Evolutionary conservation across 345 rosid genomes (phyloP), one percentile per base, ranked within the genome.

Genomic region (Streptanthus diversifolius): DNA sequence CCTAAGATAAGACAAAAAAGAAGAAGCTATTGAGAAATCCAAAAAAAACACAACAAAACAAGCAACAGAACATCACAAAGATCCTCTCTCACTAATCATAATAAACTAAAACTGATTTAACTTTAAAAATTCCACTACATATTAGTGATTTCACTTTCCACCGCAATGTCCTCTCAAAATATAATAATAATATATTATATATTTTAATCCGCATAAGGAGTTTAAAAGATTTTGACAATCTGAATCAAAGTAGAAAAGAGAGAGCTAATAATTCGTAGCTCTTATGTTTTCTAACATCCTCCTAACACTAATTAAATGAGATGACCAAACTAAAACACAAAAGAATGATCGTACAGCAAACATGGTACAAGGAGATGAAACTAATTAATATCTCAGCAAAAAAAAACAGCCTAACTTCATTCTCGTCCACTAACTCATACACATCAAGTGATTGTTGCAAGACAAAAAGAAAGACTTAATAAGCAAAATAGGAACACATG

Each of bases 321-420:
- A 66, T 17, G 48, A 69, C 37, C 58, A 80, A 66, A 19, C 60
- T 75, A 78, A 59, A 60, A 64, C 76, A 65, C 63, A 64, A 57
- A 25, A 56, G 63, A 57, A 63, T 29, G 39, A 51, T 65, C 72
- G 66, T 49, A 44, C 32, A 39, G 7, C 10, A 15, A 57, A 70
- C 70, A 77, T 75, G 65, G 68, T 65, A 57, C 44, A 74, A 65
- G 54, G 73, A 71, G 63, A 79, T 43, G 30, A 51, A 80, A 84
- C 73, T 51, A 51, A 68, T 40, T 11, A 82, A 80, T 84, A 79
- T 66, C 78, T 85, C n/a, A 86, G 85, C 91, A 79, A 89, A 82
- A 79, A 82, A n/a, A 75, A 81, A 83, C 66, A 60, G 9, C 39
- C 33, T 21, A 53, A 55, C 48, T 45, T 43, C 22, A 5, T 27